A percentile compares a stretch with the other conserved stretches of the same genome.
Evolutionary conservation across 257 asterid species (phyloP).

Genomic region (Echium plantagineum): DNA sequence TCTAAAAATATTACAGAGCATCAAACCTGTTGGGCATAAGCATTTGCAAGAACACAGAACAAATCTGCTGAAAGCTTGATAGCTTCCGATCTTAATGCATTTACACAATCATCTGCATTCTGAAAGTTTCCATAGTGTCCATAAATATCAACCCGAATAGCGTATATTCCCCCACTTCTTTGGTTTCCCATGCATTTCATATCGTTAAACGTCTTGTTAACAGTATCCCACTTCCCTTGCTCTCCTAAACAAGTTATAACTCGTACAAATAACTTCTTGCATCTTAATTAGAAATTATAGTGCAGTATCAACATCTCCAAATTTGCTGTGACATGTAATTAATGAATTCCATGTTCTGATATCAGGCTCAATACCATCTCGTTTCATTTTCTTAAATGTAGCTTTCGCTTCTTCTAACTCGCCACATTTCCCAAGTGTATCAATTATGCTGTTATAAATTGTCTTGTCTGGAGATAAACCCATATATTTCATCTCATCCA

Average conservation of each 20-base stretch:
- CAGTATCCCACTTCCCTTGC: constrained; percentile 63
- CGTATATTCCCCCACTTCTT: constrained; percentile 62
- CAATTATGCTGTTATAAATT: constrained; percentile 66
- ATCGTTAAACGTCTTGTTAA: constrained; percentile 39
- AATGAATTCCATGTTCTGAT: constrained; percentile 75
- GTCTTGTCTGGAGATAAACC: constrained; percentile 54
- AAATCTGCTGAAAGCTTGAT: constrained; percentile 53
- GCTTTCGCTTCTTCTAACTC: constrained; percentile 62
- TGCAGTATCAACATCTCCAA: constrained; percentile 48
- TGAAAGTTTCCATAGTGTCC: constrained; percentile 71
- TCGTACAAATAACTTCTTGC: constrained; percentile 65
- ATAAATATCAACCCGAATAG: constrained; percentile 65
- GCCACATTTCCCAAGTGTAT: constrained; percentile 72
- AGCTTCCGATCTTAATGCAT: constrained; percentile 57
- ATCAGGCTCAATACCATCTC: constrained; percentile 53
- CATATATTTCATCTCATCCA: constrained; percentile 49
- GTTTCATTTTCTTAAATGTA: constrained; percentile 59
- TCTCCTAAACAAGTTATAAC: constrained; percentile 64
- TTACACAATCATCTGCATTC: constrained; percentile 53
- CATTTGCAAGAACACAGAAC: constrained; percentile 79
- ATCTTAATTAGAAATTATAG: constrained; percentile 48
- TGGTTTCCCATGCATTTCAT: constrained; percentile 58
- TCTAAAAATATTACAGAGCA: constrained; percentile 2
- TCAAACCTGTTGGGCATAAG: constrained; percentile 84
- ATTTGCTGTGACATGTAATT: constrained; percentile 75